Base-by-base conservation (phyloP, 225 moss, liverwort and hornwort genomes). In the Sphagnum contortum region DNA sequence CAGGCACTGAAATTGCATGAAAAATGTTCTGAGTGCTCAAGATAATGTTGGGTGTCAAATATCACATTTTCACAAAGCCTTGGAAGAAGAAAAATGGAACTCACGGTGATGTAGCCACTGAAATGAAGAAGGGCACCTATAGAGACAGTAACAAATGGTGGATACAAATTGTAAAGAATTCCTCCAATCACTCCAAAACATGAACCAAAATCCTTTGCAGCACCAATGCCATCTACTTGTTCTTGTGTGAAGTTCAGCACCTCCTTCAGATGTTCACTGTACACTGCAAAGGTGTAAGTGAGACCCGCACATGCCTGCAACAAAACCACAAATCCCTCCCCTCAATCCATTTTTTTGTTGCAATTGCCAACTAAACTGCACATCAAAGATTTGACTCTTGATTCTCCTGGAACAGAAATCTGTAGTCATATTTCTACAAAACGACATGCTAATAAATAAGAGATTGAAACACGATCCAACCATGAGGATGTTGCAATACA, bases 191-290 rank as follows among this genome's bases (percentile, higher is more conserved):
- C 87, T 69, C 94, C 89, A 8, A 95, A 58, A n/a, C 73, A 79
- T 47, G 75, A 88, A 13, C 91, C 94, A 55, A 95, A 89, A 72
- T 95, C 91, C 68, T 95, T 95, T 0, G 94, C 88, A 66, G 94
- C 91, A 50, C 94, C 94, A 11, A 92, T 84, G 6, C 81, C 74
- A 72, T 91, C 94, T 44, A 85, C 79, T 73, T 82, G 83, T 82
- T 84, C 91, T 78, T 95, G 94, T 47, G 79, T 78, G 14, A 77
- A 92, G 0, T 81, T 70, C 44, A 92, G 67, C 2, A 74, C 83
- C 49, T 88, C 88, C 72, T 94, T 92, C 73, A 92, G 50, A 57
- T 92, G 95, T 60, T 95, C 86, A 60, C 92, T 95, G 57, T 95
- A 90, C 46, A 92, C 84, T 52, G 89, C 89, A 68, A 84, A 92